These are phyloP conservation scores for Pisolithus marmoratus DNA, from an alignment of 768 basidiomycete genomes.

Conservation along the genomic window DNA sequence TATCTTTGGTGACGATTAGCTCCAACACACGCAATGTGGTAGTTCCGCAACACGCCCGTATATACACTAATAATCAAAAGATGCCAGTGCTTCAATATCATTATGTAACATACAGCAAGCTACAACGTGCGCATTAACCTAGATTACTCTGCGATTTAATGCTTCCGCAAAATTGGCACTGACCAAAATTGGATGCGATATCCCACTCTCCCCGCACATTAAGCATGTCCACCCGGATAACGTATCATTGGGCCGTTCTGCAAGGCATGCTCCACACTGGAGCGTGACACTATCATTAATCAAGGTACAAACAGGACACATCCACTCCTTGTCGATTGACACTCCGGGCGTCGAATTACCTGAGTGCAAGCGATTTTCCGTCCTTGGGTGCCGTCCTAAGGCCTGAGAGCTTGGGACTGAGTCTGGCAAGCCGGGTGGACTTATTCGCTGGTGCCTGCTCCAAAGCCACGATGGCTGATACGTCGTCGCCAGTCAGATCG, in stretches of 20 bases:
- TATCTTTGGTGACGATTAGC: conserved; percentile 5
- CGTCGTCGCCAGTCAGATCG: conserved; percentile 45
- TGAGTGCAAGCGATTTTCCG: not conserved
- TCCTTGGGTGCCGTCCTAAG: too few relatives aligned
- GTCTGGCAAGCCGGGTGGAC: not conserved
- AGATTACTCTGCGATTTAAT: conserved; percentile 42
- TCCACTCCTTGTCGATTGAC: conserved; percentile 34
- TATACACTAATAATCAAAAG: too few relatives aligned
- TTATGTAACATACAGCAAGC: too few relatives aligned
- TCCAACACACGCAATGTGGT: not conserved
- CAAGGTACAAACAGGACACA: conserved; percentile 60
- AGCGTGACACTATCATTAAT: conserved; percentile 44
- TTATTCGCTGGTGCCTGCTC: conserved; percentile 24
- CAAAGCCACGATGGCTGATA: conserved; percentile 25
- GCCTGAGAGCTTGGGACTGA: too few relatives aligned
- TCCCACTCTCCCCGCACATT: conserved; percentile 56
- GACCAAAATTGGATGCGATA: conserved; percentile 67
- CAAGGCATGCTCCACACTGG: conserved; percentile 59
- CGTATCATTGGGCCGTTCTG: conserved; percentile 32
- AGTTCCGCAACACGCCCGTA: too few relatives aligned
- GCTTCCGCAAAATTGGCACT: conserved; percentile 64
- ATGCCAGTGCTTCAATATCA: too few relatives aligned
- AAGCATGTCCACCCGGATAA: conserved; percentile 57
- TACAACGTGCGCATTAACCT: not conserved
- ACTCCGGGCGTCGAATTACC: not conserved